A percentile compares a stretch with the other conserved stretches of the same genome.
Conservation (phyloP, 192 early-diverging fungal species). For the Rhizophagus prolifer region DNA sequence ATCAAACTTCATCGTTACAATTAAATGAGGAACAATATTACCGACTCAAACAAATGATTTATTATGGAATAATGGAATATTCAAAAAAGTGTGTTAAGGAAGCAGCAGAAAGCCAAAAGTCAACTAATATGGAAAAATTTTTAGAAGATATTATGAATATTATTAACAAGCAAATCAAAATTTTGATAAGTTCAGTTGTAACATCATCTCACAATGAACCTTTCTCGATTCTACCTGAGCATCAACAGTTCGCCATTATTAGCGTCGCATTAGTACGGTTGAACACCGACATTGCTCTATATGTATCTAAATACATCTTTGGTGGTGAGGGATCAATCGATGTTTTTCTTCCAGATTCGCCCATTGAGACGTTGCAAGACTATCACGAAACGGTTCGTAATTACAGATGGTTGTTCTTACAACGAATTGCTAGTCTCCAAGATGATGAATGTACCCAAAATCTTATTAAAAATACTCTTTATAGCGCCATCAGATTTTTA, state of each 20-base stretch:
- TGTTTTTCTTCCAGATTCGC: not conserved
- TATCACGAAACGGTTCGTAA: not conserved
- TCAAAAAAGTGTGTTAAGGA: not conserved
- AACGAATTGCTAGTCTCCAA: not conserved
- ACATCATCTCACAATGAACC: not conserved
- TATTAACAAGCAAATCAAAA: not conserved
- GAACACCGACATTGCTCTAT: not conserved
- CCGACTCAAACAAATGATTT: not conserved
- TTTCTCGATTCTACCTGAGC: not conserved
- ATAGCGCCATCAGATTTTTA: not conserved
- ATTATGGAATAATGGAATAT: not conserved
- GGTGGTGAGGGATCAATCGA: not conserved
- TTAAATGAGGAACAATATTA: not conserved
- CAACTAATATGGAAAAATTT: not conserved
- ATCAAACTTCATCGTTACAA: constrained; percentile 6
- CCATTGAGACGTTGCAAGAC: not conserved
- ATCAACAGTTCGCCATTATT: not conserved
- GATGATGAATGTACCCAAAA: not conserved
- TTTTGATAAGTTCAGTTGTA: not conserved
- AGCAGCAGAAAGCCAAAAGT: not conserved
- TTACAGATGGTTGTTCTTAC: constrained; percentile 7
- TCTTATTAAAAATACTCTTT: not conserved
- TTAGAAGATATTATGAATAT: not conserved
- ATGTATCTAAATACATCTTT: not conserved
- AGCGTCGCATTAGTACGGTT: not conserved